Percentiles rank a stretch among this genome's conserved stretches.
Evolutionary conservation across 2,329 filamentous ascomycete genomes (phyloP).

Genomic region (Achaetomium macrosporum): DNA sequence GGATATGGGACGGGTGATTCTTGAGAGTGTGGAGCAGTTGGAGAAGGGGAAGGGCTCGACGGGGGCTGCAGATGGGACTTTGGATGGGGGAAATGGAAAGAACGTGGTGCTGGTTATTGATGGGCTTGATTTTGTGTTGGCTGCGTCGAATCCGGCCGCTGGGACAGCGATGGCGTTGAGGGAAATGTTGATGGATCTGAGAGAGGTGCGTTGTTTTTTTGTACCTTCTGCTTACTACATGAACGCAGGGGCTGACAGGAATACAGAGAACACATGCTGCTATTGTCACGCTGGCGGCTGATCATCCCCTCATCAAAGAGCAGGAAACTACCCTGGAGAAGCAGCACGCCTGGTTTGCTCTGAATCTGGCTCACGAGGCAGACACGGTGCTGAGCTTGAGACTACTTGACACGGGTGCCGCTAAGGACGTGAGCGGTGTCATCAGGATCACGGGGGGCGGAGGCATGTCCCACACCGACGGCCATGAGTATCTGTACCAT

Average conservation of each 20-base stretch:
- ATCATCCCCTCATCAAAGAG: conserved; percentile 60
- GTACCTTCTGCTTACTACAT: background rate
- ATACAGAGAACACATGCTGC: conserved; percentile 56
- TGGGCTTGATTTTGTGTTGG: conserved; percentile 59
- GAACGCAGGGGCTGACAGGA: conserved; percentile 1
- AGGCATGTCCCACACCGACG: conserved; percentile 33
- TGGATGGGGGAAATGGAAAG: conserved; percentile 26
- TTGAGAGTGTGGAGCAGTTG: conserved; percentile 35
- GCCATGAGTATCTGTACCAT: conserved; percentile 75
- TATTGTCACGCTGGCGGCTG: conserved; percentile 64
- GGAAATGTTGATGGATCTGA: conserved; percentile 52
- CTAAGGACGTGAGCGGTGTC: conserved; percentile 85
- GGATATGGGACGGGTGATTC: conserved; percentile 36
- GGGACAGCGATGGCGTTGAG: conserved; percentile 43
- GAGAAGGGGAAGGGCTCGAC: conserved; percentile 17
- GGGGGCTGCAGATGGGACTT: background rate
- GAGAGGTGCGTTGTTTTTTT: conserved; percentile 50
- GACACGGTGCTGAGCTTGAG: conserved; percentile 65
- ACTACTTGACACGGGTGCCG: conserved; percentile 78
- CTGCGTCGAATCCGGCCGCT: conserved; percentile 43
- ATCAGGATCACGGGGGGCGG: conserved; percentile 64
- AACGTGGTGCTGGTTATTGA: conserved; percentile 59
- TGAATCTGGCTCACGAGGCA: conserved; percentile 70
- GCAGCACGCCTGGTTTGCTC: conserved; percentile 63
- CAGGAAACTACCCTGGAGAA: conserved; percentile 61